Evolutionary conservation across 2,329 filamentous ascomycete species (phyloP), one percentile per base, ranked within the genome.

Genomic region (Iodosphaeria phyllophila): DNA sequence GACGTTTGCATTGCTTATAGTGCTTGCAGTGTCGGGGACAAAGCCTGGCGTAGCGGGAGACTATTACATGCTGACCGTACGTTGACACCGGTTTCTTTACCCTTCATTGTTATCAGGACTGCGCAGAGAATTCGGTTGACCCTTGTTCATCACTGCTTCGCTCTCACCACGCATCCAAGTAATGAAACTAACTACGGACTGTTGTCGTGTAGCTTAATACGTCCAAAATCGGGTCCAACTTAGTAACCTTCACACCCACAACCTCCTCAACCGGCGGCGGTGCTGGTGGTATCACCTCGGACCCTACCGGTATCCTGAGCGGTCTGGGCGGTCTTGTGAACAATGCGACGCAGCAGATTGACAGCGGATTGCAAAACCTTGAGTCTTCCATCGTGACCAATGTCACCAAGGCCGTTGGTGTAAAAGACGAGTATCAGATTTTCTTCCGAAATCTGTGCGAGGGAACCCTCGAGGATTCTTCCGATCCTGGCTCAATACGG

Each of bases 351-450:
- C 12, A 13, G 3, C 18, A 24, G 4, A 16, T 28, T 17, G 18
- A 23, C 13, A 6, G 16, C 4, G 26, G 15, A 10, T 14, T 28
- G 6, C 21, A 19, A 13, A 13, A 24, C 8, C 22, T 28, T 10
- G 21, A 20, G 5, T 13, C 16, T 2, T 13, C 15, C 5, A 15
- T 20, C 16, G 13, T 24, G 17, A 18, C 10, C 6, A 16, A 19
- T 5, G 26, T 18, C 18, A 28, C 16, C 5, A 18, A 28, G 9
- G 20, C 16, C 21, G 9, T 23, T 22, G 26, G 26, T 13, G 13
- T 28, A n/a, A 18, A 24, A 6, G 26, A 28, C n/a, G 5, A 16
- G 16, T 28, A 28, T 16, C n/a, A 15, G 10, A 24, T 28, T 22
- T 28, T 23, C 16, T 10, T 24, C 11, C 21, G 24, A 18, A 24